These are phyloP conservation scores for Candida succiphila DNA, from an alignment of 805 yeast genomes.

Conservation along the genomic window DNA sequence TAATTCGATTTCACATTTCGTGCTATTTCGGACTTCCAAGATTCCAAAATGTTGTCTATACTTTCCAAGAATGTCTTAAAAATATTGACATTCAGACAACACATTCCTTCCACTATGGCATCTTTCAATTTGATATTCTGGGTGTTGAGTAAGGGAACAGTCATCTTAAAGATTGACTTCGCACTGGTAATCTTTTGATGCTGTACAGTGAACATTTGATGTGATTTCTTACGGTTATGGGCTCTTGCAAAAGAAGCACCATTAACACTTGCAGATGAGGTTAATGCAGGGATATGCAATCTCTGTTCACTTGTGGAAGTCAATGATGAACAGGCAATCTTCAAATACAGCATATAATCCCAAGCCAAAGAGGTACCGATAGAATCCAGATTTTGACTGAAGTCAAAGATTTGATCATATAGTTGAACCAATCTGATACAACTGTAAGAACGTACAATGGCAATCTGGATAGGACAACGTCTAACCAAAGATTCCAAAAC, in stretches of 20 bases:
- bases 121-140: conserved; percentile 65
- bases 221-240: conserved; percentile 68
- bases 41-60: conserved; percentile 47
- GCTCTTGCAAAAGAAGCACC: conserved; percentile 38
- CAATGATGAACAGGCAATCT: conserved; percentile 85
- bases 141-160: conserved; percentile 68
- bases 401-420: conserved; percentile 54
- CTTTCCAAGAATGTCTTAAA: conserved; percentile 75
- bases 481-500: conserved; percentile 64
- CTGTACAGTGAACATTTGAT: conserved; percentile 72
- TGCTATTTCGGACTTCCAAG: conserved; percentile 41
- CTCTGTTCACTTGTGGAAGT: conserved; percentile 87
- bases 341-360: conserved; percentile 57
- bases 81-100: conserved; percentile 84
- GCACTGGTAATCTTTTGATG: conserved; percentile 93
- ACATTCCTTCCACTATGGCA: conserved; percentile 81
- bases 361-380: conserved; percentile 19
- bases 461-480: conserved; percentile 86
- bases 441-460: conserved; percentile 82
- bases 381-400: conserved; percentile 30
- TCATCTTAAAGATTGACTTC: conserved; percentile 78
- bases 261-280: conserved; percentile 8
- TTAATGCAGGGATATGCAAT: conserved; percentile 43
- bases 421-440: conserved; percentile 84
- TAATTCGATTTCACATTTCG: conserved; percentile 15